A percentile compares a stretch with the other conserved stretches of the same genome.
Conservation (phyloP, 352 stramenopile genomes). For the Phytophthora cactorum region DNA sequence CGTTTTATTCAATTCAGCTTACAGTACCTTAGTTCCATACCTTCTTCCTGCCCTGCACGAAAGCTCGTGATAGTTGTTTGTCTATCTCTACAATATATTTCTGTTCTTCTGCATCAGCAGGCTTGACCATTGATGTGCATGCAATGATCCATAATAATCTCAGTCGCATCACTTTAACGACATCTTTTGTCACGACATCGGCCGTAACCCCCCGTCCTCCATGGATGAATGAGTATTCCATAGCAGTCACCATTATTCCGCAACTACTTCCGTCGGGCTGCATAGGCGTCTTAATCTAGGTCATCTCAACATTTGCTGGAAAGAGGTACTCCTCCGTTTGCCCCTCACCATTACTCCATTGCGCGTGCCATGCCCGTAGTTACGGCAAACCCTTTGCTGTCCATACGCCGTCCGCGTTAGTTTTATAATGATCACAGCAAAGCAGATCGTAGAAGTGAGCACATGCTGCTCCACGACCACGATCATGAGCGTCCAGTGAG, state of each 20-base stretch:
- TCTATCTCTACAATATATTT: background rate
- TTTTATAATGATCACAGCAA: background rate
- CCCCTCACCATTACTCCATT: background rate
- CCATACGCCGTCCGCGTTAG: no score
- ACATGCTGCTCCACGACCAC: background rate
- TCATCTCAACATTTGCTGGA: background rate
- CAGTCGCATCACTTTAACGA: background rate
- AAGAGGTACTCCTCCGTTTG: background rate
- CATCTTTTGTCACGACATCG: background rate
- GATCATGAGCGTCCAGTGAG: background rate
- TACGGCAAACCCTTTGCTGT: background rate
- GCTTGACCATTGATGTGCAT: background rate
- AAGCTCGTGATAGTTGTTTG: background rate
- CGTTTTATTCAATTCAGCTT: background rate
- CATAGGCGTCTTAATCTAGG: background rate
- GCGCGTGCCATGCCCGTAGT: background rate
- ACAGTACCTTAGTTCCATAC: conserved; percentile 3
- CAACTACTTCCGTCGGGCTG: background rate
- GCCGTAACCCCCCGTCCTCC: background rate
- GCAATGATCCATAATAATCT: background rate
- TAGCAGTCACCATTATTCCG: background rate
- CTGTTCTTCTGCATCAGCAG: background rate
- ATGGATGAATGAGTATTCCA: background rate
- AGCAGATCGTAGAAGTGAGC: background rate
- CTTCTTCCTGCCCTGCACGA: background rate